Evolutionary conservation across 108 stramenopile genomes (phyloP), one percentile per base, ranked within the genome.

Genomic region (Stephanodiscus minutulus): DNA sequence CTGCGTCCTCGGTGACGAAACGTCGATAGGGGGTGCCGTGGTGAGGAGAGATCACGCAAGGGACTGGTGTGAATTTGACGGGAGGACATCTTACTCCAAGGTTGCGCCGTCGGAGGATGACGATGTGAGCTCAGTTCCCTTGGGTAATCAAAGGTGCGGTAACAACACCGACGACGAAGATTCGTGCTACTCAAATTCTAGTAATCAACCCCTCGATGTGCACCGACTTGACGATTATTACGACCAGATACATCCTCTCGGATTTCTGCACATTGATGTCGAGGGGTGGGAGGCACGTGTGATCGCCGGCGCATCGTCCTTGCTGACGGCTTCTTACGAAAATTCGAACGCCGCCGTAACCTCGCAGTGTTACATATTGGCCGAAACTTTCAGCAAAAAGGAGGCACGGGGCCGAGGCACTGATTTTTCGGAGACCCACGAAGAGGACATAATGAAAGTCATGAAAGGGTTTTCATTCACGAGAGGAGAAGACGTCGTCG

Each of bases 231-330:
- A 74, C 35, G 73, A 74, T 44, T 74, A 64, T 35, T 74, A 48
- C 35, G 73, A 74, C 25, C 21, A 46, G 5, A 74, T 74, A 47
- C 64, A 74, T 54, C 68, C 68, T 10, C 36, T 77, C 28, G 78
- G 78, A 43, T 60, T 81, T 59, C 28, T 81, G 33, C 70, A 81
- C 17, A 49, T 81, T 8, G 79, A 81, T 36, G 65, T 81, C 5
- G 79, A 81, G 36, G 79, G 79, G 4, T 81, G 71, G 71, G 79
- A 81, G 35, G 69, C 79, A 17, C 53, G 37, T 2, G 79, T 48
- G 4, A 50, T 81, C 18, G n/a, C 39, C 12, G 73, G 73, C 17
- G 79, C 79, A 56, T 46, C 66, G 11, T 13, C 29, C 28, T 25
- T 79, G 33, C 49, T 79, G 7, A 46, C 59, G 7, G 50, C 28